Base-by-base conservation (phyloP, 75 land plant species). In the Selaginella tamariscina region DNA sequence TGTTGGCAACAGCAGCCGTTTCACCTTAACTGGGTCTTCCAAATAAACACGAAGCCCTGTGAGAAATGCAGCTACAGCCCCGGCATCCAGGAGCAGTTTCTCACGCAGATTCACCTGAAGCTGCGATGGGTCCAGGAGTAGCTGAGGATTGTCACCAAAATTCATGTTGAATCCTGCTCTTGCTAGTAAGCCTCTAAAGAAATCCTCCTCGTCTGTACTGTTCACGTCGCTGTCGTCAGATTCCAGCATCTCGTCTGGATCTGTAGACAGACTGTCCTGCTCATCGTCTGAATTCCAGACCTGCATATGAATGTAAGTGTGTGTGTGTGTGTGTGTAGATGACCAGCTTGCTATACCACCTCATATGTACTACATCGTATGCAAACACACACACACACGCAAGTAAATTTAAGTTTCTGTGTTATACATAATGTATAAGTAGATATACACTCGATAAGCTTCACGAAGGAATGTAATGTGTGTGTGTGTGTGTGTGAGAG, bases 271-370 rank as follows among this genome's bases (percentile, higher is more conserved):
- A 31, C 81, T 91, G 83, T 93, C 98, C 57, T 86, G 94, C 63
- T 94, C 98, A 78, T 94, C 98, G 64, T 94, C 98, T 32, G 98
- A 94, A 65, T 89, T 84, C 69, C 89, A 75, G 65, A 94, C 96
- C 98, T 94, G 66, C 60, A 73, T n/a, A n/a, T n/a, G n/a, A n/a
- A n/a, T n/a, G n/a, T n/a, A n/a, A n/a, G n/a, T n/a, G n/a, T n/a
- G n/a, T n/a, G n/a, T n/a, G n/a, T n/a, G n/a, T n/a, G n/a, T n/a
- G n/a, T n/a, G n/a, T n/a, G n/a, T n/a, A n/a, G n/a, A n/a, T n/a
- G n/a, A n/a, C n/a, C n/a, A n/a, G n/a, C n/a, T n/a, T n/a, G n/a
- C n/a, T n/a, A 39, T 15, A 39, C 49, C 49, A 39, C 49, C n/a
- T n/a, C n/a, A n/a, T n/a, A n/a, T n/a, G n/a, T n/a, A n/a, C n/a